Base-by-base conservation (phyloP, 2,329 filamentous ascomycete genomes). In the Fusarium chuoi region DNA sequence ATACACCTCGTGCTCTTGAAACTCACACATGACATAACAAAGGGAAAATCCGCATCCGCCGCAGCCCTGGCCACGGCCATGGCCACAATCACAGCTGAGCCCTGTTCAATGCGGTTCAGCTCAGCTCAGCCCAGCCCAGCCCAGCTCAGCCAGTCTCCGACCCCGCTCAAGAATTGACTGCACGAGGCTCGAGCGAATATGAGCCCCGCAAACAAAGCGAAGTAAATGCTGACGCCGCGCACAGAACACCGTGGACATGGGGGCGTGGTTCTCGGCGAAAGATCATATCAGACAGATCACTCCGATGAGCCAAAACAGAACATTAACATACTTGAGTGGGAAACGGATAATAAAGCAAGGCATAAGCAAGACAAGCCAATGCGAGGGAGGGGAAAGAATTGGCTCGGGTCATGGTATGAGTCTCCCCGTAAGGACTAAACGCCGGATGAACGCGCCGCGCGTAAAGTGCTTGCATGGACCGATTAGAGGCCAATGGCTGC, bases 391-490 rank as follows among this genome's bases (percentile, higher is more conserved):
- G 33, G 57, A 42, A 46, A 45, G 36, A 42, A 51, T 45, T 44
- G 46, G 45, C 39, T 49, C 61, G 49, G 70, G 60, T 55, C 70
- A 74, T 74, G 56, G 67, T 71, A 51, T 74, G 62, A 74, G 71
- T 74, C 71, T 74, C 71, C 55, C 71, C 55, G 60, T 65, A 35
- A 52, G 17, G 45, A 39, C 59, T 36, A 44, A 36, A 68, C 54
- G 59, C 61, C 66, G 42, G 44, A 38, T 46, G 65, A 61, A 62
- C 67, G 71, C 56, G 71, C 63, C 63, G 48, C 72, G 72, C 65
- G 72, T 75, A 75, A 75, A 75, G 72, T 75, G 72, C 72, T 75
- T 75, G 72, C 72, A 75, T 72, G 45, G 59, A n/a, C 38, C 26
- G 14, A 58, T 58, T 17, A n/a, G 20, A 35, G 41, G 41, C 41